A percentile compares a stretch with the other conserved stretches of the same genome.
These are phyloP conservation scores for Massarina eburnea DNA, from an alignment of 2,329 filamentous ascomycete species.

Conservation along the genomic window DNA sequence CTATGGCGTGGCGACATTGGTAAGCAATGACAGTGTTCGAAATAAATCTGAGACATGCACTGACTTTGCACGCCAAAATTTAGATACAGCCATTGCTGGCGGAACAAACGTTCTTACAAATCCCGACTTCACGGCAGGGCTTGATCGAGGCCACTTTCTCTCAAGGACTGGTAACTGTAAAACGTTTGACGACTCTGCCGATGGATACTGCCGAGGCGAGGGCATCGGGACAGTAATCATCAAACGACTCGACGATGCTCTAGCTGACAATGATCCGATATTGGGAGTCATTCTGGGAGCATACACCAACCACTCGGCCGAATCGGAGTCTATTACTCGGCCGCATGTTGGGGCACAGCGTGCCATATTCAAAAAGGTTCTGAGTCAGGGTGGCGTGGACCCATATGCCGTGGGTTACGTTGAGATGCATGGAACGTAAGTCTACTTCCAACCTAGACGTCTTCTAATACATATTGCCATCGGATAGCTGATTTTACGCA, in stretches of 20 bases:
- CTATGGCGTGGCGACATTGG: slow-evolving; percentile 14
- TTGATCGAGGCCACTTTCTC: slow-evolving; percentile 25
- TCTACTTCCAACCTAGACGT: no score
- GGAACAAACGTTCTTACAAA: slow-evolving; percentile 28
- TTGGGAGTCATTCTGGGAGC: slow-evolving; percentile 33
- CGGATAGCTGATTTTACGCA: no score
- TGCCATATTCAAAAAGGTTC: slow-evolving; percentile 16
- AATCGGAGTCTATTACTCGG: slow-evolving; percentile 32
- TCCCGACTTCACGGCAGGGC: slow-evolving; percentile 48
- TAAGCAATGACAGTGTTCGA: neutral
- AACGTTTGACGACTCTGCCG: slow-evolving; percentile 32
- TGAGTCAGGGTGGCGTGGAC: slow-evolving; percentile 39
- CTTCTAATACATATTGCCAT: no score
- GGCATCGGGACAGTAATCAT: slow-evolving; percentile 30
- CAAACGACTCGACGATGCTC: slow-evolving; percentile 38
- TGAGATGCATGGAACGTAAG: slow-evolving; percentile 34
- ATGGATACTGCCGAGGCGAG: slow-evolving; percentile 41
- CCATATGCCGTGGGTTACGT: slow-evolving; percentile 33
- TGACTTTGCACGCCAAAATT: neutral
- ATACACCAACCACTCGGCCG: slow-evolving; percentile 37
- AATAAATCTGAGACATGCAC: no score
- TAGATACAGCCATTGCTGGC: slow-evolving; percentile 23
- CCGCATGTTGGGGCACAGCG: slow-evolving; percentile 26
- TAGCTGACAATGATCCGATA: slow-evolving; percentile 36
- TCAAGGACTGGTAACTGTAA: slow-evolving; percentile 30